These are phyloP conservation scores for Cordia subcordata DNA, from an alignment of 257 asterid genomes.

Conservation along the genomic window DNA sequence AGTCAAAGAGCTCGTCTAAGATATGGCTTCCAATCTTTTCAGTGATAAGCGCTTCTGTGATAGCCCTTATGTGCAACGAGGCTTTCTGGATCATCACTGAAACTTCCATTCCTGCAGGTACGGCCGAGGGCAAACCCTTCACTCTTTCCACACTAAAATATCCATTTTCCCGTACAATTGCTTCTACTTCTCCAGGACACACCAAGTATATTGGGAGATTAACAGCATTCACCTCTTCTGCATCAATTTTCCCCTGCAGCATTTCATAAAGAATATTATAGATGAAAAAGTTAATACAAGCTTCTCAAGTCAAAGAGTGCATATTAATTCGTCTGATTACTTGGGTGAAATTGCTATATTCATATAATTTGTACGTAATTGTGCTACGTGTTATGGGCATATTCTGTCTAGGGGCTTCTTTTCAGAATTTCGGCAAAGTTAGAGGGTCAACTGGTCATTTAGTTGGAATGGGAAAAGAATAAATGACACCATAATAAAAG, in stretches of 20 bases:
- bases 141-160: constrained; percentile 36
- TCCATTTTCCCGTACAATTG: neutral
- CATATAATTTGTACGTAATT: too few species aligned
- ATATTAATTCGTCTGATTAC: constrained; percentile 2
- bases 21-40: neutral
- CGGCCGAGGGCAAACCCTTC: constrained; percentile 11
- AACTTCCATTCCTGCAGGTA: too few species aligned
- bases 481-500: too few species aligned
- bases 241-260: neutral
- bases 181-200: neutral
- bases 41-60: neutral
- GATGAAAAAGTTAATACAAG: too few species aligned
- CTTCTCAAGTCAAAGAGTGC: too few species aligned
- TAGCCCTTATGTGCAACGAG: neutral
- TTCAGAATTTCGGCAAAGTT: too few species aligned
- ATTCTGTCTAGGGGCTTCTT: too few species aligned
- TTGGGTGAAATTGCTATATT: too few species aligned
- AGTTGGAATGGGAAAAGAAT: too few species aligned
- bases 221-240: neutral
- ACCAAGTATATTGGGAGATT: neutral
- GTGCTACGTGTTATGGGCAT: too few species aligned
- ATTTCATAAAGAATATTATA: too few species aligned
- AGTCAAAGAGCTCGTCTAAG: constrained; percentile 1
- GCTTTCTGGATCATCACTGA: neutral
- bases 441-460: too few species aligned